phyloP scores from a whole-genome alignment of 1,139 yeast genomes.

The Suhomyces wounanorum region DNA sequence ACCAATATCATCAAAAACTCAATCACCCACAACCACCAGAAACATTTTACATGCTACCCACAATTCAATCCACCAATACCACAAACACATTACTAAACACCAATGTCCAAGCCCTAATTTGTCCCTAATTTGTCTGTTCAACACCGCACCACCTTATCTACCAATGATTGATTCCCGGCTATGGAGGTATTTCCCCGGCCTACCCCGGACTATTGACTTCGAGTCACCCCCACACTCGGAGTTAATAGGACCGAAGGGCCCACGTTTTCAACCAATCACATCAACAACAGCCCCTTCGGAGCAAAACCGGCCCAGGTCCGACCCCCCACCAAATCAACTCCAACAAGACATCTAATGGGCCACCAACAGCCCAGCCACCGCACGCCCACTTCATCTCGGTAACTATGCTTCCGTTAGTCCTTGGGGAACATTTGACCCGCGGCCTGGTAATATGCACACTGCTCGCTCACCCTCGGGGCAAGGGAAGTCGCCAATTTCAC shows the following conservation, averaged over 20 bases:
- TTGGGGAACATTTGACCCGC: conserved; percentile 9
- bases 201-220: neutral
- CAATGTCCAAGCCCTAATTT: neutral
- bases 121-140: no score
- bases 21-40: no score
- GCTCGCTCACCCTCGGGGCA: conserved; percentile 16
- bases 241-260: neutral
- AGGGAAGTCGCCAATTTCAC: conserved; percentile 16
- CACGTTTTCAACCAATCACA: neutral
- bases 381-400: conserved; percentile 1
- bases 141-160: neutral
- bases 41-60: no score
- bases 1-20: no score
- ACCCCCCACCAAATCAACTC: neutral
- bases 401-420: conserved; percentile 10
- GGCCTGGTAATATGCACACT: conserved; percentile 15
- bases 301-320: neutral
- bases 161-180: neutral
- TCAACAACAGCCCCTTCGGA: neutral
- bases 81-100: neutral
- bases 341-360: neutral
- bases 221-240: conserved; percentile 3
- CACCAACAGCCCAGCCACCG: neutral
- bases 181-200: neutral
- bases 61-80: neutral